Evolutionary conservation across 75 land plant species (phyloP).

Genomic region (Sequoia sempervirens): DNA sequence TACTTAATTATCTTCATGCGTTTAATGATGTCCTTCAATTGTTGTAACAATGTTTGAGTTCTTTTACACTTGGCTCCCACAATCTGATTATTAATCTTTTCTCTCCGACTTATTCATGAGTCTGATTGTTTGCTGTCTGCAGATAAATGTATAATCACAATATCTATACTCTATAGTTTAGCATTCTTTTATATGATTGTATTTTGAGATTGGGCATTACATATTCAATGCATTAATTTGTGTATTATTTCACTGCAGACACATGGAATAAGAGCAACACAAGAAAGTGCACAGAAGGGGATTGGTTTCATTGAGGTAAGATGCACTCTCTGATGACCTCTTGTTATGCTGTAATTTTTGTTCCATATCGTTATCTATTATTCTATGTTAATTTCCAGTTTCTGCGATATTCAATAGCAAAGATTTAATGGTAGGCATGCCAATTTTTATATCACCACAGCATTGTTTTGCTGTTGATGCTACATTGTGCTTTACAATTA

Average conservation of each 20-base stretch:
- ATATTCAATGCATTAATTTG: background rate
- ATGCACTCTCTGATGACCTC: background rate
- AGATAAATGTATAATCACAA: background rate
- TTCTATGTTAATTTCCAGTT: background rate
- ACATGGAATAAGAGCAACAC: slow-evolving; percentile 56
- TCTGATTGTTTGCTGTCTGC: background rate
- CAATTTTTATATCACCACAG: background rate
- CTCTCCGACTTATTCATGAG: background rate
- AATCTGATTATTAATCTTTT: background rate
- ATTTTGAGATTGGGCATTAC: background rate
- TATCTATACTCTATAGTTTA: background rate
- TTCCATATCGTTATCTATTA: background rate
- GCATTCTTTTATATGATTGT: background rate
- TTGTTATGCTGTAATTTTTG: background rate
- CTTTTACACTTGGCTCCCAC: no score
- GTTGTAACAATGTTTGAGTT: background rate
- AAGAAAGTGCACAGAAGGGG: slow-evolving; percentile 55
- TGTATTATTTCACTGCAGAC: slow-evolving; percentile 32
- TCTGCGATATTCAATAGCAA: background rate
- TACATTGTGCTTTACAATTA: background rate
- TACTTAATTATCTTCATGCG: background rate
- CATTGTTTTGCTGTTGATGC: background rate
- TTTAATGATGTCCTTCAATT: background rate
- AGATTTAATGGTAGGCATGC: background rate
- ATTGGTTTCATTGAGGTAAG: slow-evolving; percentile 79